Conservation (phyloP, 495 filamentous ascomycete genomes). For the Penicillium manginii region DNA sequence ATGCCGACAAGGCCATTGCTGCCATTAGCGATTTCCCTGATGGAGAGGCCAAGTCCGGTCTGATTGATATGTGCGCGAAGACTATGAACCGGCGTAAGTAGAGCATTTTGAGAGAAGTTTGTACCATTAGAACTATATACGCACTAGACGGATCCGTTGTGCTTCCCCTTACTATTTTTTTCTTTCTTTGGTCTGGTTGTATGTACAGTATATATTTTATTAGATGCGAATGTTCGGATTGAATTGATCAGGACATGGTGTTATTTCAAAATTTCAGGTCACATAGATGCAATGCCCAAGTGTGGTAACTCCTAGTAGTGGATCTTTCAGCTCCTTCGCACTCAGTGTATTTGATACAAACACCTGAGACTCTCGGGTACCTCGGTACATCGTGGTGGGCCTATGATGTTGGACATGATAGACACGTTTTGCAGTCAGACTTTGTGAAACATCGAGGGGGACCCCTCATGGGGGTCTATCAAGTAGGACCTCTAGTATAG, state of each 20-base stretch:
- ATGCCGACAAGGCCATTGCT: constrained; percentile 82
- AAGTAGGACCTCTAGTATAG: background rate
- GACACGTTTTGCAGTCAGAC: background rate
- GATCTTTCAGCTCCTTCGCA: background rate
- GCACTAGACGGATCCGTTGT: constrained; percentile 13
- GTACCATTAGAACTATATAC: constrained; percentile 31
- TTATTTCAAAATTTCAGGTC: background rate
- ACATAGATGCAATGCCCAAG: background rate
- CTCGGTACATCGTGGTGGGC: background rate
- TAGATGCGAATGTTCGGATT: constrained; percentile 9
- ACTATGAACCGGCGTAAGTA: constrained; percentile 88
- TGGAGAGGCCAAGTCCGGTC: constrained; percentile 86
- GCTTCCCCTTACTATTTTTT: constrained; percentile 8
- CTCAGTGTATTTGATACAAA: background rate
- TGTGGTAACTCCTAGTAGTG: background rate
- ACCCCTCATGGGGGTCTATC: too few species aligned
- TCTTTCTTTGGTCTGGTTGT: constrained; percentile 10
- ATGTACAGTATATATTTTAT: constrained; percentile 16
- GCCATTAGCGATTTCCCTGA: constrained; percentile 84
- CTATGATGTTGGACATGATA: background rate
- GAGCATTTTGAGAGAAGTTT: constrained; percentile 1
- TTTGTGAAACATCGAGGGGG: background rate
- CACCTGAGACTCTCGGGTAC: background rate
- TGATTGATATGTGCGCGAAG: constrained; percentile 92
- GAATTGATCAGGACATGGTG: constrained; percentile 1